These are phyloP conservation scores for Kazachstania bromeliacearum DNA, from an alignment of 805 yeast species.

Conservation along the genomic window DNA sequence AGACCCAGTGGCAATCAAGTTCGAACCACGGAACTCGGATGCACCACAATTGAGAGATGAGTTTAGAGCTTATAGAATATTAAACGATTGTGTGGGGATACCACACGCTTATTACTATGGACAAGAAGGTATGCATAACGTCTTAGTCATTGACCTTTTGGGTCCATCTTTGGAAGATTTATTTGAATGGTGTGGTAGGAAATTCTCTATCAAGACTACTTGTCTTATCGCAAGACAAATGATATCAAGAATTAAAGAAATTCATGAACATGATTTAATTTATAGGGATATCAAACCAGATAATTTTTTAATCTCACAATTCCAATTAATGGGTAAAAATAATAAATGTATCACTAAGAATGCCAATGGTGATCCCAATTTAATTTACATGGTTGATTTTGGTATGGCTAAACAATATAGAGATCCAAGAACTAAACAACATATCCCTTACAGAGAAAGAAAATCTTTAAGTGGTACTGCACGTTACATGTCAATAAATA, in stretches of 20 bases:
- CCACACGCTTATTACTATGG: slow-evolving; percentile 83
- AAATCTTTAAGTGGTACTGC: slow-evolving; percentile 80
- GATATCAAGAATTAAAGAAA: slow-evolving; percentile 62
- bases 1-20: slow-evolving; percentile 61
- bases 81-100: slow-evolving; percentile 60
- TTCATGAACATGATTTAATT: slow-evolving; percentile 68
- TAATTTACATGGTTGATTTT: slow-evolving; percentile 67
- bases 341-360: slow-evolving; percentile 38
- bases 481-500: slow-evolving; percentile 78
- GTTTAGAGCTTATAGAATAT: slow-evolving; percentile 64
- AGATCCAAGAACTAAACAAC: slow-evolving; percentile 71
- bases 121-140: slow-evolving; percentile 75
- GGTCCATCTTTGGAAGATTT: slow-evolving; percentile 78
- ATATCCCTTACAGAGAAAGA: slow-evolving; percentile 73
- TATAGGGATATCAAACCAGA: slow-evolving; percentile 81
- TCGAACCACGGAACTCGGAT: slow-evolving; percentile 71
- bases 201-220: slow-evolving; percentile 61
- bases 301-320: slow-evolving; percentile 50
- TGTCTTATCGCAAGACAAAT: slow-evolving; percentile 69
- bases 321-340: slow-evolving; percentile 16
- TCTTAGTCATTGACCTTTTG: slow-evolving; percentile 62
- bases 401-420: slow-evolving; percentile 85
- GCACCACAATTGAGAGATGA: slow-evolving; percentile 81
- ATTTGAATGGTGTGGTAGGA: slow-evolving; percentile 82
- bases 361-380: slow-evolving; percentile 50